These are phyloP conservation scores for Ochromonas danica DNA, from an alignment of 108 stramenopile species.

Conservation along the genomic window DNA sequence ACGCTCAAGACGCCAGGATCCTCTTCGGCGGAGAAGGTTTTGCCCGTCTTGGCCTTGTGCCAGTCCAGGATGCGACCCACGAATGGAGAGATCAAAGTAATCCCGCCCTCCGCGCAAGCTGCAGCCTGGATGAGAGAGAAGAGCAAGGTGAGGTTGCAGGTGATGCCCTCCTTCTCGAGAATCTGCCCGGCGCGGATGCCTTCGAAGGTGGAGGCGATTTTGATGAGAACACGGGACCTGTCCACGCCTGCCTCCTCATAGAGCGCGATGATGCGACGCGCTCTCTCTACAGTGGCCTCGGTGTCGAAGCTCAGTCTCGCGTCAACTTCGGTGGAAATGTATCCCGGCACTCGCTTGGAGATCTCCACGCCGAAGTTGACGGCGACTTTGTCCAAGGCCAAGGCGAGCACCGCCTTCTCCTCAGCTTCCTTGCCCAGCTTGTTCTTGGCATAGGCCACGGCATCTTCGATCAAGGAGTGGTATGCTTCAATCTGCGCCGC, in stretches of 20 bases:
- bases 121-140: conserved; percentile 79
- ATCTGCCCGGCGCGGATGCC: conserved; percentile 86
- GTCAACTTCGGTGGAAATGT: conserved; percentile 95
- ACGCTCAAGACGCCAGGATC: conserved; percentile 89
- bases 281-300: conserved; percentile 75
- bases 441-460: conserved; percentile 38
- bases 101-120: conserved; percentile 88
- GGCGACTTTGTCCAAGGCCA: conserved; percentile 86
- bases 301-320: conserved; percentile 86
- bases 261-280: conserved; percentile 79
- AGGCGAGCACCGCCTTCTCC: conserved; percentile 46
- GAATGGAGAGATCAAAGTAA: conserved; percentile 90
- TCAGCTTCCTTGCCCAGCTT: conserved; percentile 20
- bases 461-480: conserved; percentile 36
- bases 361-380: conserved; percentile 89
- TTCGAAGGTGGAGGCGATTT: conserved; percentile 97
- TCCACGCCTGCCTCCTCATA: conserved; percentile 77
- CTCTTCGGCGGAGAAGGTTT: conserved; percentile 66
- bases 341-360: conserved; percentile 75
- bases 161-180: conserved; percentile 86
- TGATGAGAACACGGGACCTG: conserved; percentile 82
- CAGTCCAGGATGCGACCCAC: conserved; percentile 96
- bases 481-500: conserved; percentile 64
- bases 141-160: conserved; percentile 90
- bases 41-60: conserved; percentile 72